Evolutionary conservation across 108 stramenopile genomes (phyloP).

Genomic region (Cyclotella atomus): DNA sequence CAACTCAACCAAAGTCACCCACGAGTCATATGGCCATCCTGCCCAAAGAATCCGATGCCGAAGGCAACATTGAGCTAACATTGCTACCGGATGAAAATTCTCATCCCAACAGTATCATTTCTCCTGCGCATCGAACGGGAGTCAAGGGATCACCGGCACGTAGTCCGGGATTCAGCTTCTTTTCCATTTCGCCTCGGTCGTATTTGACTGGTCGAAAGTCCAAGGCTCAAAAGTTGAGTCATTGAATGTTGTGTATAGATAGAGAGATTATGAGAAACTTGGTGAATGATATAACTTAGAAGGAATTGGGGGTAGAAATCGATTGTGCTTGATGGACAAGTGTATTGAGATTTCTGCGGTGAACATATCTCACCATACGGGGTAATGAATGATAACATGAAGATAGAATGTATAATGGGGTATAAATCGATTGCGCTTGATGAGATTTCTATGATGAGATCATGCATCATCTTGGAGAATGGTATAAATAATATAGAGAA

Average conservation of each 20-base stretch:
- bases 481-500: too few species aligned
- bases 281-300: not conserved
- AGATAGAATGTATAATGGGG: too few species aligned
- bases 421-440: too few species aligned
- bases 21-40: not conserved
- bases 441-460: too few species aligned
- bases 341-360: not conserved
- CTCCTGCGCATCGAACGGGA: not conserved
- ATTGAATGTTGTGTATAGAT: not conserved
- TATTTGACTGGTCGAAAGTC: constrained; percentile 38
- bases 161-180: constrained; percentile 45
- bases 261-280: not conserved
- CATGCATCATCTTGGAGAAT: too few species aligned
- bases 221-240: constrained; percentile 1
- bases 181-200: constrained; percentile 46
- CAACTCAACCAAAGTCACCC: not conserved
- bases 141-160: not conserved
- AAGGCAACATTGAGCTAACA: constrained; percentile 9
- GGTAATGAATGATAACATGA: too few species aligned
- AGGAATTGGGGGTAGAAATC: not conserved
- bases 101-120: not conserved
- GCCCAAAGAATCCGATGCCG: constrained; percentile 12
- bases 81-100: constrained; percentile 4
- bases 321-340: not conserved
- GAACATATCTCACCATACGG: too few species aligned